phyloP scores from a whole-genome alignment of 1,284 basidiomycete genomes.

The Boletus sp. region DNA sequence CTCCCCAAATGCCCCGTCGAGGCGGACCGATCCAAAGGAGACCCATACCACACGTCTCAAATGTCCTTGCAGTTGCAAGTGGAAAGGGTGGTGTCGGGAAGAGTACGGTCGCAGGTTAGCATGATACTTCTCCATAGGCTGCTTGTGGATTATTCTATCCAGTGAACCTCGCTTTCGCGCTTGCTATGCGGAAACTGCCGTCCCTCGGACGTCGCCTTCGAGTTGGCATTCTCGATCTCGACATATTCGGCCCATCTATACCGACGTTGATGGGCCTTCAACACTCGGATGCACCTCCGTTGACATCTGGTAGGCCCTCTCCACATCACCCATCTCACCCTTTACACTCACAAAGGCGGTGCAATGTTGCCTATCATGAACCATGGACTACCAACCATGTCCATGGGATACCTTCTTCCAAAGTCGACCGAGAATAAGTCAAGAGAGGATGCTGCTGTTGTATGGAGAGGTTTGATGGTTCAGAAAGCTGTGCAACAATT shows the following conservation, averaged over 20 bases:
- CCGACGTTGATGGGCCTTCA: constrained; percentile 95
- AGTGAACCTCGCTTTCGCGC: constrained; percentile 84
- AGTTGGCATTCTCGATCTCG: constrained; percentile 90
- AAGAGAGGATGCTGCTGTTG: constrained; percentile 58
- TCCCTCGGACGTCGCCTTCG: constrained; percentile 44
- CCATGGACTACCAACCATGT: constrained; percentile 94
- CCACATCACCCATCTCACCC: not conserved
- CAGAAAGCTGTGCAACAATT: constrained; percentile 98
- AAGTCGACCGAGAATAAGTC: constrained; percentile 28
- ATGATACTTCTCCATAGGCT: not conserved
- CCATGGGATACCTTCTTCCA: constrained; percentile 88
- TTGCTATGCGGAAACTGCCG: constrained; percentile 46
- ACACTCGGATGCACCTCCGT: constrained; percentile 72
- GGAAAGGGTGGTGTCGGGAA: constrained; percentile 99
- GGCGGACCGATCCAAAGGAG: constrained; percentile 55
- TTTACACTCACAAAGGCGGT: constrained; percentile 50
- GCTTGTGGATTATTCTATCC: constrained; percentile 3
- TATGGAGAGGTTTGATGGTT: constrained; percentile 98
- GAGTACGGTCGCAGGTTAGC: constrained; percentile 85
- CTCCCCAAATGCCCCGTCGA: constrained; percentile 64
- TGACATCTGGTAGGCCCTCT: constrained; percentile 62
- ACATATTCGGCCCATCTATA: constrained; percentile 96
- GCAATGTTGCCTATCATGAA: constrained; percentile 84
- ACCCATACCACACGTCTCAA: constrained; percentile 63
- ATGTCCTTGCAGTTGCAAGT: constrained; percentile 85